A percentile compares a stretch with the other conserved stretches of the same genome.
These are phyloP conservation scores for Gonapodya prolifera DNA, from an alignment of 192 early-diverging fungal species.

Conservation along the genomic window DNA sequence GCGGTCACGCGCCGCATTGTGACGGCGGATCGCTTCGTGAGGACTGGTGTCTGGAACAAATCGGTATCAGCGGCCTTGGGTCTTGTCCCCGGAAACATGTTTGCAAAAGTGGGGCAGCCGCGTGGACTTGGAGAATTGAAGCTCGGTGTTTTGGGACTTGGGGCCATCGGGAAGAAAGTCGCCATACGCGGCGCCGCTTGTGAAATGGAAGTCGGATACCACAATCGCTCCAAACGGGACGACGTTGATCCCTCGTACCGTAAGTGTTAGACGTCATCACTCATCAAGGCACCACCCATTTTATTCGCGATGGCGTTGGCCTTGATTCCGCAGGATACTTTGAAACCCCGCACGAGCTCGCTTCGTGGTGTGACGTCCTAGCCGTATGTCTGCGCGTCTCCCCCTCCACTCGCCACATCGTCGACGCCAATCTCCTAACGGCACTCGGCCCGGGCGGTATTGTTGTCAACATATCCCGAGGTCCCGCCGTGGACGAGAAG, in stretches of 20 bases:
- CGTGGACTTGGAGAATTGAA: background rate
- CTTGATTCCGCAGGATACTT: background rate
- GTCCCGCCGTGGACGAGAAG: conserved; percentile 23
- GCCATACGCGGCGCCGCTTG: background rate
- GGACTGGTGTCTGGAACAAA: background rate
- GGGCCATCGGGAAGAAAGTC: conserved; percentile 1
- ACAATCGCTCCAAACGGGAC: background rate
- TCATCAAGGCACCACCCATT: background rate
- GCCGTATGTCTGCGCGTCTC: background rate
- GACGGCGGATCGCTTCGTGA: background rate
- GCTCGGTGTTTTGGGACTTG: background rate
- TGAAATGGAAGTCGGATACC: conserved; percentile 4
- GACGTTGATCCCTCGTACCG: background rate
- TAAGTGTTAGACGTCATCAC: background rate
- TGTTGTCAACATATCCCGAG: conserved; percentile 29
- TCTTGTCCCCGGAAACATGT: background rate
- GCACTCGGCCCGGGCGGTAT: conserved; percentile 22
- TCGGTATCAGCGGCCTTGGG: background rate
- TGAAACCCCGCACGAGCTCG: background rate
- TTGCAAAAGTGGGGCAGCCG: background rate
- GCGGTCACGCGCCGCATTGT: background rate
- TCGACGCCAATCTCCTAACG: conserved; percentile 15
- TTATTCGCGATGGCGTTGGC: background rate
- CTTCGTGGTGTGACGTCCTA: background rate
- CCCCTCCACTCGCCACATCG: conserved; percentile 7